phyloP scores from a whole-genome alignment of 768 basidiomycete species.

The Lyophyllum atratum region DNA sequence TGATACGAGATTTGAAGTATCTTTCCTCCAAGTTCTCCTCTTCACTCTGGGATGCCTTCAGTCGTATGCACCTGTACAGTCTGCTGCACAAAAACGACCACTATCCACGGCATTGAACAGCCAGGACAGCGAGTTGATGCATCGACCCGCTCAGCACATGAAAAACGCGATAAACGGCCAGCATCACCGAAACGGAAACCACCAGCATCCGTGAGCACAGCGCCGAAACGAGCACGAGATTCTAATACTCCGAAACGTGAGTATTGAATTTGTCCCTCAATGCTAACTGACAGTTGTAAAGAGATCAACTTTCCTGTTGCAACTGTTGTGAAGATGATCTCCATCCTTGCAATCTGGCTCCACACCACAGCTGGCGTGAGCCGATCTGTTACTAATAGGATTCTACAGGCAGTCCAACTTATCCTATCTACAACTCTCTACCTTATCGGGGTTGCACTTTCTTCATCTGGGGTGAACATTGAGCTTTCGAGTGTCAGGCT shows the following conservation, averaged over 20 bases:
- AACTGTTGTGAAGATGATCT: slow-evolving; percentile 8
- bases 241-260: neutral
- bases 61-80: neutral
- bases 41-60: neutral
- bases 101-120: neutral
- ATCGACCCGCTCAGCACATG: neutral
- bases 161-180: neutral
- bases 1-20: too few species aligned
- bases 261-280: neutral
- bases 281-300: neutral
- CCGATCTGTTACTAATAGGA: slow-evolving; percentile 13
- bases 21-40: too few species aligned
- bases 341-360: slow-evolving; percentile 24
- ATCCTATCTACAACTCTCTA: slow-evolving; percentile 15
- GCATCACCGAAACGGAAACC: neutral
- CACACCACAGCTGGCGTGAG: slow-evolving; percentile 22
- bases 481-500: slow-evolving; percentile 6
- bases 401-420: slow-evolving; percentile 20
- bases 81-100: neutral
- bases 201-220: neutral
- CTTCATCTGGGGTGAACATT: slow-evolving; percentile 9
- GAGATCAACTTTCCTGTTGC: neutral
- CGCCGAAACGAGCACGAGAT: neutral
- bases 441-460: slow-evolving; percentile 12
- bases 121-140: neutral